Conservation (phyloP, 176 grass and related monocot species). For the Triticum monococcum region DNA sequence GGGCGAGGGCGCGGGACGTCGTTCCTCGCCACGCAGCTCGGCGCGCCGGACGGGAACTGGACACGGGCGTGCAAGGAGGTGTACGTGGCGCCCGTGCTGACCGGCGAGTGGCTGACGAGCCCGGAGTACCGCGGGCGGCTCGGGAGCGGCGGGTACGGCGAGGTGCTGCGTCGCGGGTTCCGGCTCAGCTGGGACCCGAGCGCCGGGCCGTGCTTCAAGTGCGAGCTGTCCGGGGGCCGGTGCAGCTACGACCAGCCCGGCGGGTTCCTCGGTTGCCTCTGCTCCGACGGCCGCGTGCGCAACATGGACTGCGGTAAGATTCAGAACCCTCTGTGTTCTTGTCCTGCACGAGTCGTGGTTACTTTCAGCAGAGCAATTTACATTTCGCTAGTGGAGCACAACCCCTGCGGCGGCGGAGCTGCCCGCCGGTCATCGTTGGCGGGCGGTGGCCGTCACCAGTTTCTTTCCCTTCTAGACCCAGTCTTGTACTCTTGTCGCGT, state of each 20-base stretch:
- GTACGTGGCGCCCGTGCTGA: constrained; percentile 26
- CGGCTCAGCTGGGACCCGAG: constrained; percentile 45
- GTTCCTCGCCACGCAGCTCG: not conserved
- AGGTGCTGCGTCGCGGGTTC: constrained; percentile 35
- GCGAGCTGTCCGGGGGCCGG: not conserved
- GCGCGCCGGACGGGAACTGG: not conserved
- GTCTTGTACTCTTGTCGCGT: not conserved
- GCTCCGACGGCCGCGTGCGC: constrained; percentile 36
- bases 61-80: not conserved
- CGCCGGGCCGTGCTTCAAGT: not conserved
- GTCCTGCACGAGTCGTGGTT: not conserved
- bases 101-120: not conserved
- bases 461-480: constrained; percentile 14
- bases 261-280: constrained; percentile 45
- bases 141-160: not conserved
- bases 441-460: not conserved
- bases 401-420: not conserved
- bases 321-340: no score
- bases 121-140: not conserved
- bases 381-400: not conserved
- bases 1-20: not conserved
- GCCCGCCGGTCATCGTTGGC: not conserved
- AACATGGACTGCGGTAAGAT: not conserved
- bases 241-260: constrained; percentile 29
- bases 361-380: not conserved